Evolutionary conservation across 176 grass and related monocot genomes (phyloP), one percentile per base, ranked within the genome.

Genomic region (Pontederia crassipes): DNA sequence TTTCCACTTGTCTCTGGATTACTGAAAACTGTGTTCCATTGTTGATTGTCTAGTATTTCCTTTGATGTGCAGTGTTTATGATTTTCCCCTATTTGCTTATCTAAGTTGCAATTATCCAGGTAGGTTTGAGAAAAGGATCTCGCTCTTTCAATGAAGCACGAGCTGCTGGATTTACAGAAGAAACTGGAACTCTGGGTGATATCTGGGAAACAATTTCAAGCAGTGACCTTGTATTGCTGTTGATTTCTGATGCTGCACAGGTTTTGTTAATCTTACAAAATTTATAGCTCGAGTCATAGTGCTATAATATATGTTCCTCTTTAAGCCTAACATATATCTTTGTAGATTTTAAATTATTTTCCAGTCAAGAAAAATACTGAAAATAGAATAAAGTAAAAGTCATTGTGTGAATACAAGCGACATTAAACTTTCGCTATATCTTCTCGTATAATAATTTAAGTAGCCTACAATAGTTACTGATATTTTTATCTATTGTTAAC

Each of bases 81-180:
- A 11, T 72, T 11, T 40, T 13, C 4, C 55, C 4, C 35, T 28
- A 46, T 8, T 65, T 46, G 64, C 68, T 56, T 45, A 71, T 57
- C 15, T 40, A 15, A 32, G 6, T 62, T 49, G 20, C 28, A 60
- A 32, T 51, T 58, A 58, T 82, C 67, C 71, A 97, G 87, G 88
- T 97, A 91, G 87, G 87, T 59, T 74, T 97, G 8, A 68, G 93
- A 52, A 97, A 85, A 72, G 87, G 84, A 54, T 97, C 87, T 48
- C 81, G 76, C 20, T 97, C 93, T 49, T 92, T 85, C 74, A 73
- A 88, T 12, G 93, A 97, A 61, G 81, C 87, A 63, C 78, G 81
- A 67, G 74, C 54, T 2, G 81, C 84, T 83, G 93, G 93, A 57
- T 97, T 97, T 57, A 88, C 79, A 8, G 81, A 97, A 77, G 84